Evolutionary conservation across 2,329 filamentous ascomycete species (phyloP), one percentile per base, ranked within the genome.

Genomic region (Zymoseptoria ardabiliae): DNA sequence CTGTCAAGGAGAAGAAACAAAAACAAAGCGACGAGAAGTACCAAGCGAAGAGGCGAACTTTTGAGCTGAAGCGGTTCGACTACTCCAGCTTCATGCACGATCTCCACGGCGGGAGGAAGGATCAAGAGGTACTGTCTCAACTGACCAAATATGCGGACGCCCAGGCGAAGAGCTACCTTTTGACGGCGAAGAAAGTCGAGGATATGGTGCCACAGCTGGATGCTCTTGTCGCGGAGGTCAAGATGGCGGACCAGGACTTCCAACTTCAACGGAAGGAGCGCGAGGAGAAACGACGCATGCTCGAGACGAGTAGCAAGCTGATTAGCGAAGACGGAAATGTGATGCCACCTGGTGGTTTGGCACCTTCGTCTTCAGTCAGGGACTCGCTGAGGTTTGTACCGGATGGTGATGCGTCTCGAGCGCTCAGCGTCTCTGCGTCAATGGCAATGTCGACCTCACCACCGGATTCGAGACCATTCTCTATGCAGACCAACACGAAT

Each of bases 41-140:
- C 71, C 93, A 97, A 73, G 86, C 83, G 52, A 97, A 97, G 78
- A 85, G 92, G 65, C 87, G 90, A 51, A 96, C 91, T 67, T 99
- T 99, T 70, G 94, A 99, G 77, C 82, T 99, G 59, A 97, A 96
- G 77, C 87, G 95, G 9, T 99, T 99, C 70, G 95, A 99, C 74
- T 99, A 99, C 73, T 97, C 93, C 2, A 96, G 91, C 13, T 99
- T 97, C 71, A 96, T 99, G 90, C 93, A 97, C 70, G 94, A 99
- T 77, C 81, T 99, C n/a, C 94, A 97, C 64, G 94, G 94, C 28
- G 94, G 94, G n/a, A 87, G 94, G 63, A 99, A 97, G 73, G 94
- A 99, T 69, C 94, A 97, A 71, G 94, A 99, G 73, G 90, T 99
- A 4, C 76, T 99, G 28, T 97, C 93, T 1, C 90, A 97, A 71